Percentiles rank a stretch among this genome's conserved stretches.
These are phyloP conservation scores for Theileria annulata DNA, from an alignment of 169 alveolate genomes.

Conservation along the genomic window DNA sequence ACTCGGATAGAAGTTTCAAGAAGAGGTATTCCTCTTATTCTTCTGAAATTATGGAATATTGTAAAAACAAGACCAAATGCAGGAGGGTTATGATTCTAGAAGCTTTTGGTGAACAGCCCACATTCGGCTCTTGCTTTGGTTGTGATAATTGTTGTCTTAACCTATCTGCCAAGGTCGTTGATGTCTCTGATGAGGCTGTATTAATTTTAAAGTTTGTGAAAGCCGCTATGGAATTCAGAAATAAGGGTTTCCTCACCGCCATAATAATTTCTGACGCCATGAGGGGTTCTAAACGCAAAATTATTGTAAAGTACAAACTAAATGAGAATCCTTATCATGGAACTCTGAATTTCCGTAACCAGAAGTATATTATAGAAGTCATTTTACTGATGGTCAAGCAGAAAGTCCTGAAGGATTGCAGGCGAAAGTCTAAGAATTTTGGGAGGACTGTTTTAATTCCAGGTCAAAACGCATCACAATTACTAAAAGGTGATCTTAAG, in stretches of 20 bases:
- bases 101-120: conserved; percentile 60
- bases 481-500: conserved; percentile 7
- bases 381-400: conserved; percentile 46
- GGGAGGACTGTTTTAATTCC: conserved; percentile 51
- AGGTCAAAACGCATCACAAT: conserved; percentile 36
- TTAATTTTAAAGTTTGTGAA: conserved; percentile 31
- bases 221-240: conserved; percentile 28
- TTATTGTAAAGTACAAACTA: conserved; percentile 37
- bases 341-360: conserved; percentile 14
- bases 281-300: conserved; percentile 47
- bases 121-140: conserved; percentile 29
- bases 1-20: background rate
- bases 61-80: conserved; percentile 58
- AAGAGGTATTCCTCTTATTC: conserved; percentile 4
- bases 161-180: conserved; percentile 30
- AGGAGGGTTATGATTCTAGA: conserved; percentile 44
- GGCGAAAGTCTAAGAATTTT: conserved; percentile 43
- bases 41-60: conserved; percentile 52
- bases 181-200: conserved; percentile 54
- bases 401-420: conserved; percentile 41
- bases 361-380: conserved; percentile 36
- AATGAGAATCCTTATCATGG: conserved; percentile 53
- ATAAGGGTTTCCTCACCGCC: conserved; percentile 48
- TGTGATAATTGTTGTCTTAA: conserved; percentile 62
- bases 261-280: conserved; percentile 58